A percentile compares a stretch with the other conserved stretches of the same genome.
Conservation (phyloP, 768 basidiomycete species). For the Hericium coralloides region DNA sequence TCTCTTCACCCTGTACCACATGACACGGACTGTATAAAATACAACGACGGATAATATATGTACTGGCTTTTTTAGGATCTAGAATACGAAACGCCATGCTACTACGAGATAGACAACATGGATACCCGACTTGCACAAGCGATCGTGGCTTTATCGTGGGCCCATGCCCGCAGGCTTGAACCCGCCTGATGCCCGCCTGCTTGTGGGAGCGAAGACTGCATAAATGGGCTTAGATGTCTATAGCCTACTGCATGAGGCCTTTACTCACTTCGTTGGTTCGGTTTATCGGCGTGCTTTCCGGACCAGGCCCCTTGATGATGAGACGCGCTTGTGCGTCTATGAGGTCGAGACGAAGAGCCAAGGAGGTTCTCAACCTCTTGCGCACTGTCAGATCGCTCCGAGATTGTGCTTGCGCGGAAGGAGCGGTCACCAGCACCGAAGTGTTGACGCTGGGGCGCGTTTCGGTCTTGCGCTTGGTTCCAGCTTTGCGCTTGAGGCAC, state of each 20-base stretch:
- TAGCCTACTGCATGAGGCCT: not conserved
- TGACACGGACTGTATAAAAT: not conserved
- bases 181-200: not conserved
- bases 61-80: not conserved
- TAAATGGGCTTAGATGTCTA: not conserved
- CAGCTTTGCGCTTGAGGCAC: constrained; percentile 30
- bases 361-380: constrained; percentile 2
- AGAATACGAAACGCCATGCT: not conserved
- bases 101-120: not conserved
- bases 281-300: not conserved
- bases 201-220: constrained; percentile 1
- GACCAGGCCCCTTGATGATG: not conserved
- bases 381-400: constrained; percentile 13
- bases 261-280: not conserved
- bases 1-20: not conserved
- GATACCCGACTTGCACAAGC: not conserved
- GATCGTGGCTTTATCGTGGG: not conserved
- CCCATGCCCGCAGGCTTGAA: not conserved
- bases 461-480: constrained; percentile 8
- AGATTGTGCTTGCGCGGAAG: constrained; percentile 18
- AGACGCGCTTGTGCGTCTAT: not conserved
- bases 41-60: not conserved
- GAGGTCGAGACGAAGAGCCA: not conserved
- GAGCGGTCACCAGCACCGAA: constrained; percentile 12
- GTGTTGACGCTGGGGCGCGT: constrained; percentile 5